phyloP scores from a whole-genome alignment of 2,329 filamentous ascomycete genomes.

The Atkinsonella hypoxylon region DNA sequence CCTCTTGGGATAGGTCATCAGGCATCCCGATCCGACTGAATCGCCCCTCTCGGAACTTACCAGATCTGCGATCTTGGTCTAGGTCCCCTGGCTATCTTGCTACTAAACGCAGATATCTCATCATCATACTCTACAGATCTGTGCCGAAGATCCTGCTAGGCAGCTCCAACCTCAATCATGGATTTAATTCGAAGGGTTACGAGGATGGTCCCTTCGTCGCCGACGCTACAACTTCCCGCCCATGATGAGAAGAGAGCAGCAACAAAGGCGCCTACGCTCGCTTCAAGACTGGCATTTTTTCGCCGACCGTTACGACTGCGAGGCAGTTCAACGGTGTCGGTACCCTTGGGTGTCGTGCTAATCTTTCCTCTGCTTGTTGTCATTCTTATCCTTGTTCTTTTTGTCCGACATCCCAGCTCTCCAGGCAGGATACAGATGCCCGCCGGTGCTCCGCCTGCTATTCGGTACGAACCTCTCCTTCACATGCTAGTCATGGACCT shows the following conservation, averaged over 20 bases:
- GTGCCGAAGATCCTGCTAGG: neutral
- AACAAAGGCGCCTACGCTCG: conserved; percentile 26
- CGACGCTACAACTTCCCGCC: conserved; percentile 33
- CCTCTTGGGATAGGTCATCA: neutral
- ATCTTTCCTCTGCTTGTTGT: conserved; percentile 87
- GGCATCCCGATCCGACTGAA: neutral
- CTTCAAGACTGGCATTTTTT: conserved; percentile 63
- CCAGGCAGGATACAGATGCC: conserved; percentile 77
- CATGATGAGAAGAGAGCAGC: conserved; percentile 35
- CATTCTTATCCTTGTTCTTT: conserved; percentile 79
- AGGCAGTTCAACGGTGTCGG: conserved; percentile 83
- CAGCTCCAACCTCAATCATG: conserved; percentile 26
- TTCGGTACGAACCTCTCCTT: conserved; percentile 48
- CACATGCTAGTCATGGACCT: neutral
- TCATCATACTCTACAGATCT: neutral
- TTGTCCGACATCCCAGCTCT: conserved; percentile 77
- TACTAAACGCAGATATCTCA: no score
- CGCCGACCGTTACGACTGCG: conserved; percentile 74
- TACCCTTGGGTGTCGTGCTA: conserved; percentile 84
- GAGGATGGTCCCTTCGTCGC: conserved; percentile 33
- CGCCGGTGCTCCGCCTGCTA: conserved; percentile 74
- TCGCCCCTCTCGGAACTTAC: neutral
- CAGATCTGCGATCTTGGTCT: no score
- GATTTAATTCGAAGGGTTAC: conserved; percentile 46
- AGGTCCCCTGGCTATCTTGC: no score